A percentile compares a stretch with the other conserved stretches of the same genome.
Evolutionary conservation across 1,139 yeast genomes (phyloP).

Genomic region (Candida glucosophila): DNA sequence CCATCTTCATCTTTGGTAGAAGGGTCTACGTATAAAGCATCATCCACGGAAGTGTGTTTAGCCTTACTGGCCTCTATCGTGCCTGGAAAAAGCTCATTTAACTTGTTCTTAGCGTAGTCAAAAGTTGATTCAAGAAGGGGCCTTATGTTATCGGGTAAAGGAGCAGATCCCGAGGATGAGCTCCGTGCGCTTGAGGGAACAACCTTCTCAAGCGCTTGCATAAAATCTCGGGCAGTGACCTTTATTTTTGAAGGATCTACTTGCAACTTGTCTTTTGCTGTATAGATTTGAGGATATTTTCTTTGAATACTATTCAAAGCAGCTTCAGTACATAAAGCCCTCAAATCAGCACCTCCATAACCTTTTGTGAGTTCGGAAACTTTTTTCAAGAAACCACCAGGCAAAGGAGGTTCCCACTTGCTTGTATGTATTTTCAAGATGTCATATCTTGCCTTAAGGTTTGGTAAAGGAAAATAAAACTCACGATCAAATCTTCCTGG

Average conservation of each 20-base stretch:
- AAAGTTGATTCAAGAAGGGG: conserved; percentile 53
- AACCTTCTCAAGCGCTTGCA: conserved; percentile 77
- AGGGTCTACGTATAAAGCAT: conserved; percentile 58
- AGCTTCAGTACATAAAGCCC: conserved; percentile 93
- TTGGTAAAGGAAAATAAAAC: conserved; percentile 92
- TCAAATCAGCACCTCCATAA: conserved; percentile 95
- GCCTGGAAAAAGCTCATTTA: conserved; percentile 58
- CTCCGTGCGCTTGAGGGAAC: conserved; percentile 91
- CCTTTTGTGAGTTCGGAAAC: conserved; percentile 85
- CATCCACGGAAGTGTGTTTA: conserved; percentile 58
- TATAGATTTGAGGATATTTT: conserved; percentile 87
- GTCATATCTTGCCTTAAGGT: conserved; percentile 64
- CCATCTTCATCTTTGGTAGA: conserved; percentile 50
- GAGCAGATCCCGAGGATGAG: conserved; percentile 64
- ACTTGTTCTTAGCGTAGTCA: conserved; percentile 33
- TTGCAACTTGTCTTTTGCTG: conserved; percentile 61
- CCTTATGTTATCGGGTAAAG: conserved; percentile 65
- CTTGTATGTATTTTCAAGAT: conserved; percentile 79
- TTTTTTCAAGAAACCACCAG: conserved; percentile 49
- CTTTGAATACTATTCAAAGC: conserved; percentile 89
- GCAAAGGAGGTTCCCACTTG: conserved; percentile 76
- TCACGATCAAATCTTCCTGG: conserved; percentile 98
- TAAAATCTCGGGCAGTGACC: conserved; percentile 82
- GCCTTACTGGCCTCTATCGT: conserved; percentile 21
- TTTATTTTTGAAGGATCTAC: conserved; percentile 66